phyloP scores from a whole-genome alignment of 2,329 filamentous ascomycete species.

The Didymella pinodella region DNA sequence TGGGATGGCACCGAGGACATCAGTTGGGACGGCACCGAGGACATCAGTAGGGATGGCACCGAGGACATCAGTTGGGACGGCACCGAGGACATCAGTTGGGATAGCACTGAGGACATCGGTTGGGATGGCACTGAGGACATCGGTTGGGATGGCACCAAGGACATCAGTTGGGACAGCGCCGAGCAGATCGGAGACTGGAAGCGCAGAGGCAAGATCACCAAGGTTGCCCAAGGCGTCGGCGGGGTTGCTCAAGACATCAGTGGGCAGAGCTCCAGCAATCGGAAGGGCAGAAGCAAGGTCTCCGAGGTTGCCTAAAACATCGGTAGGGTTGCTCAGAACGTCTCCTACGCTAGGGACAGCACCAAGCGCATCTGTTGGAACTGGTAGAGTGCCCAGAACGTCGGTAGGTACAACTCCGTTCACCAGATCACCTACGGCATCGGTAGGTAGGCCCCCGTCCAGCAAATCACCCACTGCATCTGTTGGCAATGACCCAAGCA shows the following conservation, averaged over 20 bases:
- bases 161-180: conserved; percentile 3
- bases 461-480: neutral
- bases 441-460: neutral
- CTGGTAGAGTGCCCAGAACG: neutral
- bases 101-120: too few species aligned
- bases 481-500: neutral
- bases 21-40: too few species aligned
- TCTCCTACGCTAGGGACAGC: neutral
- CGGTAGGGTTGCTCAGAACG: neutral
- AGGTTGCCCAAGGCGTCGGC: neutral
- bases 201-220: neutral
- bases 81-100: too few species aligned
- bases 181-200: conserved; percentile 2
- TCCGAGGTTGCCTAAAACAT: neutral
- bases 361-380: neutral
- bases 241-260: neutral
- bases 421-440: neutral
- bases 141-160: too few species aligned
- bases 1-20: too few species aligned
- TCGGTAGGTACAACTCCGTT: neutral
- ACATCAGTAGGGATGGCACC: too few species aligned
- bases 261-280: neutral
- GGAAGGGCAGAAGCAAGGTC: neutral
- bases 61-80: too few species aligned
- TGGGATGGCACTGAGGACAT: too few species aligned